Conservation (phyloP, 2,329 filamentous ascomycete genomes). For the Fusarium sp. region DNA sequence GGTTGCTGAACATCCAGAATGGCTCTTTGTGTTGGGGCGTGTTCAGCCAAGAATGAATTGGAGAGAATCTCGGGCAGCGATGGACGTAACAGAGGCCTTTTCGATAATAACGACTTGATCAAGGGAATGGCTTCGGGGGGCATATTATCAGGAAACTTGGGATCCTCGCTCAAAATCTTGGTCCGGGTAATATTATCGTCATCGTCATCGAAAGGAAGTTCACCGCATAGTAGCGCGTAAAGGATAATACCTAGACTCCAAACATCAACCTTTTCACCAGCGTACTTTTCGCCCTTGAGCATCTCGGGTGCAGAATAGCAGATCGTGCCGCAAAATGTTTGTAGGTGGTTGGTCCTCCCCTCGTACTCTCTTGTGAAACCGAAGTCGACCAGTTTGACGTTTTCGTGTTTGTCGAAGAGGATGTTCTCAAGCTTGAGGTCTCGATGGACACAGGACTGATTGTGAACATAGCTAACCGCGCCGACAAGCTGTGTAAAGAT, state of each 20-base stretch:
- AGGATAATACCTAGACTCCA: constrained; percentile 91
- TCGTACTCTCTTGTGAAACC: constrained; percentile 98
- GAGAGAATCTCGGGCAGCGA: constrained; percentile 85
- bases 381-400: constrained; percentile 98
- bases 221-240: constrained; percentile 83
- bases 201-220: constrained; percentile 96
- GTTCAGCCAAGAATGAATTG: constrained; percentile 87
- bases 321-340: constrained; percentile 97
- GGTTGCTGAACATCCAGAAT: constrained; percentile 86
- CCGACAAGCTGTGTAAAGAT: constrained; percentile 97
- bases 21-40: constrained; percentile 87
- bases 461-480: constrained; percentile 94
- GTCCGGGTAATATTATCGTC: constrained; percentile 88
- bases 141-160: constrained; percentile 84
- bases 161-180: constrained; percentile 87
- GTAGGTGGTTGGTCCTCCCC: constrained; percentile 91
- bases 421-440: constrained; percentile 95
- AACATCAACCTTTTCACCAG: constrained; percentile 96
- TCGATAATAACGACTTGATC: constrained; percentile 85
- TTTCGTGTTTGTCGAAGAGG: constrained; percentile 93
- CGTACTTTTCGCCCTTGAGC: constrained; percentile 98
- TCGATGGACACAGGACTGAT: constrained; percentile 94
- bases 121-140: constrained; percentile 81
- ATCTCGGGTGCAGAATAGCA: constrained; percentile 99
- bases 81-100: constrained; percentile 86